Evolutionary conservation across 306 rosid species (phyloP).

Genomic region (Glycine soja): DNA sequence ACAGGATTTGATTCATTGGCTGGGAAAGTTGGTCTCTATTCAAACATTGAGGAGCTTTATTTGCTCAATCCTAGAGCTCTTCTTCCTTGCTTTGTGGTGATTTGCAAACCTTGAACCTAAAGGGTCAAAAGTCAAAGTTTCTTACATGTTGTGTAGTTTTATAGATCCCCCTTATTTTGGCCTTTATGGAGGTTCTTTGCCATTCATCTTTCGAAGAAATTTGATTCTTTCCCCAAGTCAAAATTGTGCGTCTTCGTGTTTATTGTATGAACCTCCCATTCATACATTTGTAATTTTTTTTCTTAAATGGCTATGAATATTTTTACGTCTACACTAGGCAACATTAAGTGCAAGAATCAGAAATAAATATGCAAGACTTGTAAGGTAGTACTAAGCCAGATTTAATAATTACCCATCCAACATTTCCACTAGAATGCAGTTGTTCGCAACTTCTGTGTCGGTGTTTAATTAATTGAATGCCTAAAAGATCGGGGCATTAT

Average conservation of each 20-base stretch:
- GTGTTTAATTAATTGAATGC: slow-evolving; percentile 38
- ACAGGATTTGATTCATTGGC: slow-evolving; percentile 93
- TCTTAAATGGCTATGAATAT: neutral
- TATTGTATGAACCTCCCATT: slow-evolving; percentile 42
- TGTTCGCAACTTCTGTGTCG: slow-evolving; percentile 17
- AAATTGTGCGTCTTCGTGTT: slow-evolving; percentile 38
- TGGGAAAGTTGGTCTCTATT: slow-evolving; percentile 84
- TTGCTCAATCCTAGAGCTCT: slow-evolving; percentile 88
- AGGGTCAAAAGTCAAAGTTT: slow-evolving; percentile 20
- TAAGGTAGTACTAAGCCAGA: slow-evolving; percentile 12
- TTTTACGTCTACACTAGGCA: slow-evolving; percentile 21
- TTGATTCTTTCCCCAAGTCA: slow-evolving; percentile 49
- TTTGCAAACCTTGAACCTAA: slow-evolving; percentile 73
- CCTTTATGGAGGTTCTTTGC: slow-evolving; percentile 37
- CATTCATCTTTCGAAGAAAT: slow-evolving; percentile 48
- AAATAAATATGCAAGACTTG: slow-evolving; percentile 20
- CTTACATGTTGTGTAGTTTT: slow-evolving; percentile 47
- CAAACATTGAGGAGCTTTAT: slow-evolving; percentile 91
- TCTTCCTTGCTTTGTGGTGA: slow-evolving; percentile 93
- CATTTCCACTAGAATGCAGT: slow-evolving; percentile 34
- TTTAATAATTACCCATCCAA: slow-evolving; percentile 18
- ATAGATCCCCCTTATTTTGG: slow-evolving; percentile 40
- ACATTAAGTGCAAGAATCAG: neutral
- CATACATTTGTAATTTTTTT: slow-evolving; percentile 43
- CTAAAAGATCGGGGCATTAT: slow-evolving; percentile 7